A percentile compares a stretch with the other conserved stretches of the same genome.
phyloP scores from a whole-genome alignment of 2,329 filamentous ascomycete species.

The Helminthosporium solani region DNA sequence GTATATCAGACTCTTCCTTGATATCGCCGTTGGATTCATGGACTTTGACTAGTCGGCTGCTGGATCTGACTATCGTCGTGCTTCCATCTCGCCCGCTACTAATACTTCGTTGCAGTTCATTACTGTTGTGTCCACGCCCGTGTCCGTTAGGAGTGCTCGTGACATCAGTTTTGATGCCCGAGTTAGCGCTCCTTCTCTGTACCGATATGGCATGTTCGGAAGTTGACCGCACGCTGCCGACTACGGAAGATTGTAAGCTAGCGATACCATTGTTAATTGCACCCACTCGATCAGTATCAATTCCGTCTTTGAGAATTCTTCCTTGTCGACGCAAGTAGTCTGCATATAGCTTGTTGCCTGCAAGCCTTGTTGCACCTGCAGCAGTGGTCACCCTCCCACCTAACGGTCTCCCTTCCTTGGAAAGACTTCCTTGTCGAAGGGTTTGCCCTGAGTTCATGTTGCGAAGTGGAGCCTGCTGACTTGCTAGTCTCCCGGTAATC shows the following conservation, averaged over 20 bases:
- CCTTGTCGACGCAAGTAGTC: slow-evolving; percentile 21
- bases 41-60: background rate
- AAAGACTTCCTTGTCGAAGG: background rate
- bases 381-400: background rate
- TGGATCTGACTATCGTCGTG: background rate
- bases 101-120: too few relatives aligned
- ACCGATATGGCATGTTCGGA: background rate
- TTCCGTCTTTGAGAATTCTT: background rate
- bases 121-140: too few relatives aligned
- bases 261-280: background rate
- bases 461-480: background rate
- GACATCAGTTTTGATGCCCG: too few relatives aligned
- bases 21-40: too few relatives aligned
- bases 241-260: background rate
- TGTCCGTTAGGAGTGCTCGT: too few relatives aligned
- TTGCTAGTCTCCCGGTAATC: slow-evolving; percentile 16
- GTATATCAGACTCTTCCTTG: too few relatives aligned
- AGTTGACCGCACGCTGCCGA: background rate
- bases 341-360: slow-evolving; percentile 18
- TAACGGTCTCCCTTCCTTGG: slow-evolving; percentile 5
- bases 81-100: background rate
- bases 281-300: background rate
- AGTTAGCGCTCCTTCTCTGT: background rate
- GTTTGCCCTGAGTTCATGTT: slow-evolving; percentile 2
- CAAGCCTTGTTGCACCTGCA: slow-evolving; percentile 6